phyloP scores from a whole-genome alignment of 257 asterid genomes.

The Hygrophila difformis region DNA sequence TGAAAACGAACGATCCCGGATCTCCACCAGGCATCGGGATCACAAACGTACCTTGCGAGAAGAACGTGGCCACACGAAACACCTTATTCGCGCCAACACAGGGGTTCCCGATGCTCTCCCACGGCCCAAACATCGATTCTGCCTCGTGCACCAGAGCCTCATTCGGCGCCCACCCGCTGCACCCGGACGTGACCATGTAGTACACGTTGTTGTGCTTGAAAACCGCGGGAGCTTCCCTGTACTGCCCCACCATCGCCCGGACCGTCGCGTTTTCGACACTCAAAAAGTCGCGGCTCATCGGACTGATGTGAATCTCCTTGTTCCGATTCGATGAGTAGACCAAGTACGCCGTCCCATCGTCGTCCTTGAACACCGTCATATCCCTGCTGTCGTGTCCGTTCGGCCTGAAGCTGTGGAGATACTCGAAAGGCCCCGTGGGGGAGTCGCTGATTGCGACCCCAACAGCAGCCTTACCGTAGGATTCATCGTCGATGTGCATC shows the following conservation, averaged over 20 bases:
- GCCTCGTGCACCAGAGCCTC: conserved; percentile 75
- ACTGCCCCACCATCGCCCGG: conserved; percentile 47
- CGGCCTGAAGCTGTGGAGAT: conserved; percentile 42
- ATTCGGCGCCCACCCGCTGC: conserved; percentile 84
- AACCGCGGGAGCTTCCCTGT: conserved; percentile 70
- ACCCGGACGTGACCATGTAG: conserved; percentile 77
- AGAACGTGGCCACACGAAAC: conserved; percentile 49
- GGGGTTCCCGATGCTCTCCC: conserved; percentile 81
- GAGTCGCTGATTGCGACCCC: conserved; percentile 52
- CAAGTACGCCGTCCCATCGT: conserved; percentile 42
- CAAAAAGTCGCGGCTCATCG: conserved; percentile 29
- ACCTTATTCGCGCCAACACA: conserved; percentile 59
- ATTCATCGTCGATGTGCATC: conserved; percentile 65
- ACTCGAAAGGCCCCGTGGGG: conserved; percentile 51
- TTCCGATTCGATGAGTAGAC: conserved; percentile 50
- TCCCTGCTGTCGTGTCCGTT: conserved; percentile 71
- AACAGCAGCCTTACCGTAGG: conserved; percentile 47
- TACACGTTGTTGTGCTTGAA: conserved; percentile 44
- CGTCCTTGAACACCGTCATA: conserved; percentile 63
- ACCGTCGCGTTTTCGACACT: conserved; percentile 23
- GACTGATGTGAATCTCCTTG: conserved; percentile 56
- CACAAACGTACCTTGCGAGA: conserved; percentile 62
- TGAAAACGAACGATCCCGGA: conserved; percentile 43
- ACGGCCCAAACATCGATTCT: conserved; percentile 59
- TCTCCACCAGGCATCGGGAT: conserved; percentile 42